Evolutionary conservation across 2,329 filamentous ascomycete species (phyloP).

Genomic region (Triangularia verruculosa): DNA sequence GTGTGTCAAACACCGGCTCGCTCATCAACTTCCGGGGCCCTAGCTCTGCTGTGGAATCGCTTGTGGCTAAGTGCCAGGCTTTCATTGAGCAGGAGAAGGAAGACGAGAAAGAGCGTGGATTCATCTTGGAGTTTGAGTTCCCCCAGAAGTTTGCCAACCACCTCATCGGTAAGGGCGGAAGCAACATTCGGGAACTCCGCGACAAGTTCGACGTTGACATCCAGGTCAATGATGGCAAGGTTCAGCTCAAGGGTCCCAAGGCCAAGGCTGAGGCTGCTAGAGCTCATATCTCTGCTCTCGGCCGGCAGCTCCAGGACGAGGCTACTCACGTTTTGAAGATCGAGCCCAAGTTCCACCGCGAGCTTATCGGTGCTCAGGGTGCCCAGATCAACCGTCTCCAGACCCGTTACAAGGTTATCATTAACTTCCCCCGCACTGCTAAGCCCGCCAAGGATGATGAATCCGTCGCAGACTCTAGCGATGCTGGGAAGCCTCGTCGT

Average conservation of each 20-base stretch:
- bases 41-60: slow-evolving; percentile 64
- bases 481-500: slow-evolving; percentile 61
- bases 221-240: slow-evolving; percentile 89
- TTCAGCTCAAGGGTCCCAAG: slow-evolving; percentile 93
- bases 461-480: slow-evolving; percentile 65
- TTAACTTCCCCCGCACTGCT: slow-evolving; percentile 78
- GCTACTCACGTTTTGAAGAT: slow-evolving; percentile 84
- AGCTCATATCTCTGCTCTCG: slow-evolving; percentile 73
- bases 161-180: slow-evolving; percentile 66
- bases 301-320: slow-evolving; percentile 86
- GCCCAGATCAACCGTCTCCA: slow-evolving; percentile 88
- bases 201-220: slow-evolving; percentile 71
- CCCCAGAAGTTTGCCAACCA: slow-evolving; percentile 93
- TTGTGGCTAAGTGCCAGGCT: slow-evolving; percentile 68
- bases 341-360: slow-evolving; percentile 88
- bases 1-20: slow-evolving; percentile 57
- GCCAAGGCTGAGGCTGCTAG: slow-evolving; percentile 89
- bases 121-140: slow-evolving; percentile 84
- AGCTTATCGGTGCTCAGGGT: slow-evolving; percentile 87
- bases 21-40: slow-evolving; percentile 76
- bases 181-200: slow-evolving; percentile 62
- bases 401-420: slow-evolving; percentile 86
- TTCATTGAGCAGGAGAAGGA: slow-evolving; percentile 87
- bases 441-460: slow-evolving; percentile 69
- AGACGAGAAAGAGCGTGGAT: slow-evolving; percentile 91